Evolutionary conservation across 805 yeast genomes (phyloP).

Genomic region (Hanseniaspora vineae): DNA sequence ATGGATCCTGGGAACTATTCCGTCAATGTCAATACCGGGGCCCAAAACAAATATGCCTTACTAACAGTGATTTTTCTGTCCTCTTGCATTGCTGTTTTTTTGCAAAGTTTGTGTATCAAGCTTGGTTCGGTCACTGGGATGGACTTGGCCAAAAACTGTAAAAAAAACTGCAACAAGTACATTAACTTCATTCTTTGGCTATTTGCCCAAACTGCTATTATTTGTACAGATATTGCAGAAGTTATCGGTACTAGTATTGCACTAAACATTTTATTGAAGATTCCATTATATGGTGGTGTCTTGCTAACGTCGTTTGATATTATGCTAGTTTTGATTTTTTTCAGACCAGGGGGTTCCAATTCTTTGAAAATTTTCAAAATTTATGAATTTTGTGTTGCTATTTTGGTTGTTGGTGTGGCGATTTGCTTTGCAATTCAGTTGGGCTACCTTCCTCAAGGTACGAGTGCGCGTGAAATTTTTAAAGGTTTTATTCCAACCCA

Average conservation of each 20-base stretch:
- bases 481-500: slow-evolving; percentile 58
- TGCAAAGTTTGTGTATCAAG: slow-evolving; percentile 61
- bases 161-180: slow-evolving; percentile 54
- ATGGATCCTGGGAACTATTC: slow-evolving; percentile 83
- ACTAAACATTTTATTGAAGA: slow-evolving; percentile 55
- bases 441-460: slow-evolving; percentile 33
- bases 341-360: slow-evolving; percentile 63
- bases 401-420: slow-evolving; percentile 62
- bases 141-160: slow-evolving; percentile 68
- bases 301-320: slow-evolving; percentile 72
- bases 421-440: slow-evolving; percentile 68
- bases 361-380: slow-evolving; percentile 31
- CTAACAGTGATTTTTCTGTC: slow-evolving; percentile 53
- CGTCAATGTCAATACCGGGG: slow-evolving; percentile 72
- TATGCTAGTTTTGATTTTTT: slow-evolving; percentile 63
- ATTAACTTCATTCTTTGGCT: slow-evolving; percentile 45
- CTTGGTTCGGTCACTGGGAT: slow-evolving; percentile 71
- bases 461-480: slow-evolving; percentile 38
- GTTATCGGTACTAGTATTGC: slow-evolving; percentile 91
- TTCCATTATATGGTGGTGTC: slow-evolving; percentile 73
- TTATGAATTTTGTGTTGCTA: slow-evolving; percentile 65
- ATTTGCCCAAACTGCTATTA: slow-evolving; percentile 79
- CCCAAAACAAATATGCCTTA: slow-evolving; percentile 54
- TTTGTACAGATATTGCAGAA: slow-evolving; percentile 89
- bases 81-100: slow-evolving; percentile 57